phyloP scores from a whole-genome alignment of 1,284 basidiomycete genomes.

The Polyporus tsugae region DNA sequence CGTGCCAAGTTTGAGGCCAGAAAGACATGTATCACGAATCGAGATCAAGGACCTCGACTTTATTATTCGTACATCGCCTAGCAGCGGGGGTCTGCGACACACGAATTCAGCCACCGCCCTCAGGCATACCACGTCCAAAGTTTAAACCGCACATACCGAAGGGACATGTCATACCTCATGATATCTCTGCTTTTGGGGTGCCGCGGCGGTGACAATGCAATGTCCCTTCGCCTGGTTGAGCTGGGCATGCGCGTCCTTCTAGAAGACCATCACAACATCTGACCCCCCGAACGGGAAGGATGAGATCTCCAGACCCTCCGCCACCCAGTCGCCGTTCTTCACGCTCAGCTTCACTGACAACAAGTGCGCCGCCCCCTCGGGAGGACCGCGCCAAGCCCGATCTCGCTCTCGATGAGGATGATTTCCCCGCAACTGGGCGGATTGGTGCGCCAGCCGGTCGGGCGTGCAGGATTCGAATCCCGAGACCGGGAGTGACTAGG shows the following conservation, averaged over 20 bases:
- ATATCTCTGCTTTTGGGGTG: too few relatives aligned
- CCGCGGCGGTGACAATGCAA: constrained; percentile 14
- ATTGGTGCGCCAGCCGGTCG: constrained; percentile 35
- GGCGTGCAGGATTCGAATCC: constrained; percentile 26
- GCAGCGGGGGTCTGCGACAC: too few relatives aligned
- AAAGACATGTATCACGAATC: too few relatives aligned
- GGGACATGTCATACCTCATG: too few relatives aligned
- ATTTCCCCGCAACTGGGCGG: constrained; percentile 34
- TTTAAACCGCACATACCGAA: too few relatives aligned
- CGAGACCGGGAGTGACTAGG: constrained; percentile 18
- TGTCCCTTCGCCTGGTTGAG: constrained; percentile 24
- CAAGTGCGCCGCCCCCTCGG: constrained; percentile 37
- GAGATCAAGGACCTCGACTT: too few relatives aligned
- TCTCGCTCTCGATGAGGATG: constrained; percentile 30
- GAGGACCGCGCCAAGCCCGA: constrained; percentile 36
- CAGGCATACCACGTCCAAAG: too few relatives aligned
- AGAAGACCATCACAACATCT: constrained; percentile 34
- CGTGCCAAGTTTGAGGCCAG: too few relatives aligned
- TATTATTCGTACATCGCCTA: too few relatives aligned
- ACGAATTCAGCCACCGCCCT: too few relatives aligned
- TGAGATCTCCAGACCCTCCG: constrained; percentile 33
- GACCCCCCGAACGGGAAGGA: constrained; percentile 34
- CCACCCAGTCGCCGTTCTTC: constrained; percentile 18
- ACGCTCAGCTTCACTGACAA: constrained; percentile 34
- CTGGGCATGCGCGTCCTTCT: constrained; percentile 27